Conservation (phyloP, 2,329 filamentous ascomycete genomes). For the Fusarium clavum region DNA sequence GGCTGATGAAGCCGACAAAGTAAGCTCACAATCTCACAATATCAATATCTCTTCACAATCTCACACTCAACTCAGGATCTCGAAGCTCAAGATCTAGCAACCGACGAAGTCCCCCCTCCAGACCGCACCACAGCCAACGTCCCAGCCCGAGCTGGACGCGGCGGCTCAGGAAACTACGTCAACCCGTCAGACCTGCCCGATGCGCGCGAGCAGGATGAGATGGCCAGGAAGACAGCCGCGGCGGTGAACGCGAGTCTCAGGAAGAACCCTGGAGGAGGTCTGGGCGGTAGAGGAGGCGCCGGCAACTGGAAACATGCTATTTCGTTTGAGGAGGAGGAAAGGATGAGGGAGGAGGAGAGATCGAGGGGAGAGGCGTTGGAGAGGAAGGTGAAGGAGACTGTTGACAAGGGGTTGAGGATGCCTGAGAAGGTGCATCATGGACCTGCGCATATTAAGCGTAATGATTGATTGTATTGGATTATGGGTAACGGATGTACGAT, state of each 20-base stretch:
- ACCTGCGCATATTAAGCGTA: slow-evolving; percentile 17
- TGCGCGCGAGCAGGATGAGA: slow-evolving; percentile 50
- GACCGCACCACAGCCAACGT: slow-evolving; percentile 42
- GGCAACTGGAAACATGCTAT: slow-evolving; percentile 61
- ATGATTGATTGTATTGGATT: slow-evolving; percentile 2
- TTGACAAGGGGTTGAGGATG: slow-evolving; percentile 60
- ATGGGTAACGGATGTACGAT: not conserved
- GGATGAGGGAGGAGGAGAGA: slow-evolving; percentile 41
- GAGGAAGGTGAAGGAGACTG: slow-evolving; percentile 57
- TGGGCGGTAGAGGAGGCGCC: slow-evolving; percentile 65
- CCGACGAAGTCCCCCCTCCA: slow-evolving; percentile 43
- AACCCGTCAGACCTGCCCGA: slow-evolving; percentile 52
- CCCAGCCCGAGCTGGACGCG: slow-evolving; percentile 64
- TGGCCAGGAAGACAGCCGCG: slow-evolving; percentile 50
- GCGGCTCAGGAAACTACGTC: slow-evolving; percentile 71
- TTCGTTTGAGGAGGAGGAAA: slow-evolving; percentile 45
- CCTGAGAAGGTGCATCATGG: slow-evolving; percentile 59
- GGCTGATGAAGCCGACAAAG: slow-evolving; percentile 58
- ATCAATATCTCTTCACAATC: not conserved
- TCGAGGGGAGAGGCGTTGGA: slow-evolving; percentile 55
- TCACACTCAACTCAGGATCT: slow-evolving; percentile 49
- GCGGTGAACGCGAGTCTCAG: slow-evolving; percentile 51
- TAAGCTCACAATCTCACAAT: slow-evolving; percentile 7
- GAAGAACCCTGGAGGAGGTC: slow-evolving; percentile 38
- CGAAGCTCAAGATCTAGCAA: slow-evolving; percentile 52